Conservation (phyloP, 2,329 filamentous ascomycete genomes). For the Amauroascus verrucosus region DNA sequence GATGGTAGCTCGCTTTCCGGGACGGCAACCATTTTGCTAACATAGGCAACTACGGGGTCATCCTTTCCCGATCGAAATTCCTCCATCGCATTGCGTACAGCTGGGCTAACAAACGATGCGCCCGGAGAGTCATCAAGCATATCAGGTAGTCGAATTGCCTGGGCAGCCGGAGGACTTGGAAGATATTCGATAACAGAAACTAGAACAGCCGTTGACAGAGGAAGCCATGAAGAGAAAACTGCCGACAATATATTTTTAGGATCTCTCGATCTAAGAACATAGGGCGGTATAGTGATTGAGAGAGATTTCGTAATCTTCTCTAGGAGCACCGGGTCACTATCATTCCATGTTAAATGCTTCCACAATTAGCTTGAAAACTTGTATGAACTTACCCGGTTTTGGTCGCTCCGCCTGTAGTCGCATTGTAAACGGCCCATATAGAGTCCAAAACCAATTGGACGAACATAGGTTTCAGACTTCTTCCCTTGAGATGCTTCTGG, state of each 20-base stretch:
- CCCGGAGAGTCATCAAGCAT: slow-evolving; percentile 74
- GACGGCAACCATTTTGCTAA: slow-evolving; percentile 96
- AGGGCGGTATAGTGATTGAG: slow-evolving; percentile 70
- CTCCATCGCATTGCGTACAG: slow-evolving; percentile 69
- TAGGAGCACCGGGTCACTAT: slow-evolving; percentile 62
- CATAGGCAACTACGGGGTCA: slow-evolving; percentile 80
- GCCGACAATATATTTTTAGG: slow-evolving; percentile 72
- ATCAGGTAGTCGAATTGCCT: slow-evolving; percentile 67
- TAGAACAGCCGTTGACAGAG: slow-evolving; percentile 79
- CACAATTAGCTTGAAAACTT: background rate
- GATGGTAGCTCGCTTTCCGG: slow-evolving; percentile 84
- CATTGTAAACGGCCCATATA: slow-evolving; percentile 91
- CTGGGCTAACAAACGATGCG: slow-evolving; percentile 55
- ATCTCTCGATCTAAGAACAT: slow-evolving; percentile 74
- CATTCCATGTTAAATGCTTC: slow-evolving; percentile 29
- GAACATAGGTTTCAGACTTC: slow-evolving; percentile 90
- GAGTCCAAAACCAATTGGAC: slow-evolving; percentile 92
- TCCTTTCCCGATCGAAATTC: slow-evolving; percentile 60
- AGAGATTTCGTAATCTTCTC: slow-evolving; percentile 95
- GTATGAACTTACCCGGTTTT: slow-evolving; percentile 58
- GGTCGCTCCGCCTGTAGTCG: slow-evolving; percentile 70
- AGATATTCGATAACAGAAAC: slow-evolving; percentile 91
- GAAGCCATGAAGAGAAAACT: slow-evolving; percentile 82
- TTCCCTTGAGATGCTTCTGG: slow-evolving; percentile 83
- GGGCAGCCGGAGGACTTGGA: slow-evolving; percentile 70